Percentiles rank a stretch among this genome's conserved stretches.
Conservation (phyloP, 768 basidiomycete species). For the Auricularia sp. region DNA sequence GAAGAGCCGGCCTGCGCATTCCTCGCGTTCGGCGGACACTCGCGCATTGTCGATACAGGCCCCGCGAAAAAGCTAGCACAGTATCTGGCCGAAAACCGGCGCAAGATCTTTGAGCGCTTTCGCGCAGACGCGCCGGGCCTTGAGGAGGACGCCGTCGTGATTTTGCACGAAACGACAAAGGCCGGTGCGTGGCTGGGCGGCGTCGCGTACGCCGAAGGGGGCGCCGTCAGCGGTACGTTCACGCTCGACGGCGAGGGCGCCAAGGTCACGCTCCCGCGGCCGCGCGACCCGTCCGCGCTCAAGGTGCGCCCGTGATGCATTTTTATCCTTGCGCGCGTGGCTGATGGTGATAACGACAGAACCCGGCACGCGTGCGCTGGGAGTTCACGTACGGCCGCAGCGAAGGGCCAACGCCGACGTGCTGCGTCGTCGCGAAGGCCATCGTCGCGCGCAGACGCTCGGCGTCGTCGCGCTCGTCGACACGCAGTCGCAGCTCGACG, state of each 20-base stretch:
- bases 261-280: not conserved
- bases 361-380: not conserved
- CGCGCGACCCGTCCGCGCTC: not conserved
- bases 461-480: not conserved
- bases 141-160: not conserved
- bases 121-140: not conserved
- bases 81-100: not conserved
- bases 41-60: not conserved
- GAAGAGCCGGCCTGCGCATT: not conserved
- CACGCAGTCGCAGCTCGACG: not conserved
- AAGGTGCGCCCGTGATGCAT: not conserved
- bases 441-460: not conserved
- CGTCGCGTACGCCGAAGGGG: not conserved
- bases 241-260: not conserved
- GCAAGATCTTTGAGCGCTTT: not conserved
- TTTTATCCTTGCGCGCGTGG: not conserved
- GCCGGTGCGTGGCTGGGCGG: conserved; percentile 2
- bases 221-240: not conserved
- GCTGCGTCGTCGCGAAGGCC: not conserved
- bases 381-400: conserved; percentile 2
- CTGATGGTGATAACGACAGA: not conserved
- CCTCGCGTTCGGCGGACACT: conserved; percentile 1
- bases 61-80: not conserved
- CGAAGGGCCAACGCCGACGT: not conserved
- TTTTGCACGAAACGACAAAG: not conserved